Evolutionary conservation across 108 stramenopile genomes (phyloP), one percentile per base, ranked within the genome.

Genomic region (Licmophora abbreviata): DNA sequence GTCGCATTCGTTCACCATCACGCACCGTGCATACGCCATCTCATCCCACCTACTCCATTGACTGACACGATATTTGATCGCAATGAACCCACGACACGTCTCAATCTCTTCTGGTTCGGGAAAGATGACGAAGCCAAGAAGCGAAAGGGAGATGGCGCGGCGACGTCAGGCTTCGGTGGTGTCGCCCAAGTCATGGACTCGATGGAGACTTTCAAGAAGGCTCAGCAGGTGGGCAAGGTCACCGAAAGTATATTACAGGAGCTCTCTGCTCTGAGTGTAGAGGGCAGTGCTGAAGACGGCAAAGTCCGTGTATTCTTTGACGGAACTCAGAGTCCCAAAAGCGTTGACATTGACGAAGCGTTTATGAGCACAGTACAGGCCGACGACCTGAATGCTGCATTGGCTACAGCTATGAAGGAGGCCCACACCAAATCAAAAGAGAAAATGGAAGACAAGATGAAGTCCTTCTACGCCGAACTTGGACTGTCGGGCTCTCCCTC

Each of bases 381-480:
- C 29, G 51, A 36, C 6, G 62, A 58, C 7, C 33, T 77, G 44
- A 55, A 24, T 26, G 43, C 36, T 10, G 58, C 63, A 4, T 36
- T 73, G 1, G 52, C 53, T n/a, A 2, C 18, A 26, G 76, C 76
- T 0, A 61, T 78, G 64, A 42, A 65, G 58, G 76, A 73, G 38
- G 76, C 64, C 1, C 54, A 78, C 32, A 11, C 11, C 18, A 78
- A 73, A 51, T 64, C 67, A 0, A 20, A 43, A 14, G 25, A 48
- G 12, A 36, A 57, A 45, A 60, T 73, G 68, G 61, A 73, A 26
- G 68, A 71, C 21, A 77, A 77, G 44, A 61, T 72, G 67, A 64
- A 65, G 29, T 18, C 50, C 12, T 34, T 77, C 18, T 77, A 65
- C 32, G 15, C 40, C 1, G 71, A 72, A 10, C 33, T 77, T 24